These are phyloP conservation scores for Neurospora sp. DNA, from an alignment of 2,329 filamentous ascomycete genomes.

Conservation along the genomic window DNA sequence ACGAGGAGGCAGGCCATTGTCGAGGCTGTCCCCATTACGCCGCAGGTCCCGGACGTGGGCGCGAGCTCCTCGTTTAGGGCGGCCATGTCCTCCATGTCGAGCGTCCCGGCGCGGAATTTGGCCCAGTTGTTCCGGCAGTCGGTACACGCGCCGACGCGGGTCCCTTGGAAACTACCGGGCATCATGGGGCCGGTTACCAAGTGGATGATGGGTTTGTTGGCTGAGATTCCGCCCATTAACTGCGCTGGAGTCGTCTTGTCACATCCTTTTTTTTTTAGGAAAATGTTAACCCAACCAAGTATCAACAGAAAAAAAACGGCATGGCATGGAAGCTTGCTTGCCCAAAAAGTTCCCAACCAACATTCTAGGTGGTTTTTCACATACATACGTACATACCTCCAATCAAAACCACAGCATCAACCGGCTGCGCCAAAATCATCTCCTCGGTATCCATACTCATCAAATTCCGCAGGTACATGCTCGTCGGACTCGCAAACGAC, in stretches of 20 bases:
- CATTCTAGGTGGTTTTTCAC: too few relatives aligned
- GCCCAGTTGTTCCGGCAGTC: slow-evolving; percentile 70
- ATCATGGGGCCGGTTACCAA: slow-evolving; percentile 67
- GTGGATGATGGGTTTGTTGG: slow-evolving; percentile 60
- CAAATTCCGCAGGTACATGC: slow-evolving; percentile 64
- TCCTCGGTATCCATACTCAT: slow-evolving; percentile 77
- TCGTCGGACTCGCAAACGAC: slow-evolving; percentile 58
- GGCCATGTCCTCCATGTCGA: slow-evolving; percentile 63
- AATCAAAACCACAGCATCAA: slow-evolving; percentile 58
- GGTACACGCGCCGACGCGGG: slow-evolving; percentile 61
- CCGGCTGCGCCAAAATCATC: slow-evolving; percentile 63
- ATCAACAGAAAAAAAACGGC: not conserved
- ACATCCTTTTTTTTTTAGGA: slow-evolving; percentile 35
- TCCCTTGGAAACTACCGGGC: slow-evolving; percentile 56
- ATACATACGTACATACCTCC: slow-evolving; percentile 35
- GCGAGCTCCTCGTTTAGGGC: slow-evolving; percentile 63
- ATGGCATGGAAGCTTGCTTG: too few relatives aligned
- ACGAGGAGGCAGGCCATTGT: slow-evolving; percentile 82
- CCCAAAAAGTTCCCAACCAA: not conserved
- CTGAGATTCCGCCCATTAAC: slow-evolving; percentile 65
- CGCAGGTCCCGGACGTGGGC: slow-evolving; percentile 69
- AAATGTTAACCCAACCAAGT: not conserved
- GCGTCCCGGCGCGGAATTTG: slow-evolving; percentile 50
- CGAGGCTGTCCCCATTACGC: slow-evolving; percentile 86
- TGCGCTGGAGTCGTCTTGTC: slow-evolving; percentile 68